A percentile compares a stretch with the other conserved stretches of the same genome.
These are phyloP conservation scores for Scalesia atractyloides DNA, from an alignment of 129 eudicot species.

Conservation along the genomic window DNA sequence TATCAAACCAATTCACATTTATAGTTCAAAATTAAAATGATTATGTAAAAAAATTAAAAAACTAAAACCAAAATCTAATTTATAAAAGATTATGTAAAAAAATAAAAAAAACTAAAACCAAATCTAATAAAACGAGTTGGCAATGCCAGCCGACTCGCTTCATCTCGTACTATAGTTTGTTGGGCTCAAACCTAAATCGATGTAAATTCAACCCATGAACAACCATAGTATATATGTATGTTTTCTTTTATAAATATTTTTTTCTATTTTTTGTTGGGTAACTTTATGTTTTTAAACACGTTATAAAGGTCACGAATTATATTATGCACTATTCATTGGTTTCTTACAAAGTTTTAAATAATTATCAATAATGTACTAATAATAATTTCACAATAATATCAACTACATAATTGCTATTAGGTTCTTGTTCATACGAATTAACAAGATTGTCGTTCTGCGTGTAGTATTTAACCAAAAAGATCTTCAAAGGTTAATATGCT, in stretches of 20 bases:
- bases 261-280: background rate
- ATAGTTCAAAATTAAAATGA: background rate
- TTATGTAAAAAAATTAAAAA: background rate
- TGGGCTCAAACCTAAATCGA: background rate
- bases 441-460: background rate
- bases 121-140: too few species aligned
- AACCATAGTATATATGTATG: too few species aligned
- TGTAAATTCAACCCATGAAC: background rate
- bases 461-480: too few species aligned
- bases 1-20: background rate
- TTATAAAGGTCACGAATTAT: background rate
- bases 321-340: background rate
- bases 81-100: background rate
- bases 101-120: too few species aligned
- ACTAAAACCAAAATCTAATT: too few species aligned
- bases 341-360: background rate
- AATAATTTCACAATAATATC: conserved; percentile 3
- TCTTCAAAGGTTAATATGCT: too few species aligned
- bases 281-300: background rate
- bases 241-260: background rate
- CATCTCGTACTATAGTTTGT: background rate
- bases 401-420: background rate
- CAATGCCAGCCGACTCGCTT: background rate
- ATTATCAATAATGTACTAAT: conserved; percentile 3
- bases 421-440: background rate